Conservation (phyloP, 2,329 filamentous ascomycete species). For the Colletotrichum siamense region DNA sequence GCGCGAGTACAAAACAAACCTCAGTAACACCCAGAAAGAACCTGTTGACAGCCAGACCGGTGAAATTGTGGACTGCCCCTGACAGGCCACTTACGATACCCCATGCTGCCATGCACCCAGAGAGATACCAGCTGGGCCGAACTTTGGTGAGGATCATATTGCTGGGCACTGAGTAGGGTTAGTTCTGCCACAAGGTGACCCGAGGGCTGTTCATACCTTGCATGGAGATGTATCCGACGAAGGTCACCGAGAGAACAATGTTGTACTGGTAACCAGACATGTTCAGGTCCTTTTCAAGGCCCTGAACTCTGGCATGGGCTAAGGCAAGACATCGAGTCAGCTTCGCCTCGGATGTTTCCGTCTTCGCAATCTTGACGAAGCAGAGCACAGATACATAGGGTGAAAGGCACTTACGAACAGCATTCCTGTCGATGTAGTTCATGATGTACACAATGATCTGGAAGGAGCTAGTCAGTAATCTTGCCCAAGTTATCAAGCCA, state of each 20-base stretch:
- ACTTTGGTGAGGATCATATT: slow-evolving; percentile 51
- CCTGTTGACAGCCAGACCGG: slow-evolving; percentile 21
- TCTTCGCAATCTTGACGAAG: not conserved
- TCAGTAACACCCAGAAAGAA: slow-evolving; percentile 28
- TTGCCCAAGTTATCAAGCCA: not conserved
- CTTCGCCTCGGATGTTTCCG: not conserved
- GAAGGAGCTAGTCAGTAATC: not conserved
- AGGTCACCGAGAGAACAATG: slow-evolving; percentile 35
- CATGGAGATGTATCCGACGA: slow-evolving; percentile 40
- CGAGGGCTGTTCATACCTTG: slow-evolving; percentile 22
- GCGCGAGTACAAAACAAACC: not conserved
- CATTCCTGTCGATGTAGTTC: slow-evolving; percentile 58
- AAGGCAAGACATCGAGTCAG: not conserved
- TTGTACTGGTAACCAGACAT: slow-evolving; percentile 44
- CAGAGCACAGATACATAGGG: not conserved
- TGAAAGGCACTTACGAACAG: slow-evolving; percentile 16
- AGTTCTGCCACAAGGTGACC: not conserved
- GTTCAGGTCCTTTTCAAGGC: slow-evolving; percentile 47
- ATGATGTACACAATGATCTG: slow-evolving; percentile 62
- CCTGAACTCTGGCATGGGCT: slow-evolving; percentile 44
- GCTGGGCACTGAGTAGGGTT: slow-evolving; percentile 40
- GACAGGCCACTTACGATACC: slow-evolving; percentile 29
- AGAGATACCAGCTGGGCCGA: slow-evolving; percentile 45
- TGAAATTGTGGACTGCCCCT: slow-evolving; percentile 22
- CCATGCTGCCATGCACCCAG: slow-evolving; percentile 28